Evolutionary conservation across 345 rosid genomes (phyloP).

Genomic region (Citrus cavaleriei): DNA sequence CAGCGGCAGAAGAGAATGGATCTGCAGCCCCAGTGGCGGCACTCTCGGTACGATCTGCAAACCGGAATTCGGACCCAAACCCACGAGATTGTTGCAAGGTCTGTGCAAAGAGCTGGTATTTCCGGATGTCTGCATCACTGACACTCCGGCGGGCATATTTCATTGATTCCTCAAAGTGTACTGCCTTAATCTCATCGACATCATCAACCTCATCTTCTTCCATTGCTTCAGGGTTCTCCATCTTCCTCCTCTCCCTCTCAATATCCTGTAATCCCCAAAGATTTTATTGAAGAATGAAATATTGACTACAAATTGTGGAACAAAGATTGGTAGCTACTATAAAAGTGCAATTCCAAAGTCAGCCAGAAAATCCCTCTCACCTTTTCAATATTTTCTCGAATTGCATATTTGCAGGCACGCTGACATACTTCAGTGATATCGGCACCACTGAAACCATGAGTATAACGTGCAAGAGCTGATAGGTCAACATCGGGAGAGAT

Average conservation of each 20-base stretch:
- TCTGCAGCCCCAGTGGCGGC: slow-evolving; percentile 16
- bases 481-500: slow-evolving; percentile 25
- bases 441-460: slow-evolving; percentile 37
- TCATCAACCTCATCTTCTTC: slow-evolving; percentile 36
- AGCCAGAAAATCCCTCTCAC: not conserved
- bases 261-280: slow-evolving; percentile 25
- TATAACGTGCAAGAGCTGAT: slow-evolving; percentile 23
- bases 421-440: slow-evolving; percentile 36
- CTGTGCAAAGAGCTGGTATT: slow-evolving; percentile 29
- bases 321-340: not conserved
- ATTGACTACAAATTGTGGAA: not conserved
- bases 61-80: slow-evolving; percentile 25
- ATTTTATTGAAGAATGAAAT: not conserved
- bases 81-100: slow-evolving; percentile 36
- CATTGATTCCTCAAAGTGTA: slow-evolving; percentile 36
- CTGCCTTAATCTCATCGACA: slow-evolving; percentile 24
- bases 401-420: slow-evolving; percentile 38
- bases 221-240: slow-evolving; percentile 32
- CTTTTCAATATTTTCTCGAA: slow-evolving; percentile 36
- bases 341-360: not conserved
- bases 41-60: slow-evolving; percentile 15
- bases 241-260: slow-evolving; percentile 25
- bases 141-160: slow-evolving; percentile 31
- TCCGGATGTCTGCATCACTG: slow-evolving; percentile 31
- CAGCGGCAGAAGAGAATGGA: slow-evolving; percentile 7